Evolutionary conservation across 2,329 filamentous ascomycete genomes (phyloP), one percentile per base, ranked within the genome.

Genomic region (Furcasterigmium furcatum): DNA sequence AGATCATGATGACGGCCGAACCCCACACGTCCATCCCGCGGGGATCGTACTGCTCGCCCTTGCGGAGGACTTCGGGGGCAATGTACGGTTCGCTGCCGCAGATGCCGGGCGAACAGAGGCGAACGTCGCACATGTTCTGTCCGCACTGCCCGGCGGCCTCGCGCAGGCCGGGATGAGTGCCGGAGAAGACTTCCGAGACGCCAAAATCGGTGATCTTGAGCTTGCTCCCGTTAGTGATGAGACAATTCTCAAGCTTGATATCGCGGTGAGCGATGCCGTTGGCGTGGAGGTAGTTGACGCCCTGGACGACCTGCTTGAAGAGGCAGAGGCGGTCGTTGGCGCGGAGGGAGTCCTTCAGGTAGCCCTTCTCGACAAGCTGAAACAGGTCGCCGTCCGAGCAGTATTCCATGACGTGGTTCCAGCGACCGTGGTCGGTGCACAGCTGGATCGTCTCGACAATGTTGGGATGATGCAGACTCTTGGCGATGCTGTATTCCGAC

Each of bases 401-500:
- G 63, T 88, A 95, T 62, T 96, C 89, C 91, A 96, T 96, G 46
- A 95, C 88, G 62, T 95, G 88, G 62, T 90, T 91, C 87, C 88
- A 95, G 32, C 85, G 82, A 25, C 80, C 82, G 54, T 84, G 79
- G 54, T 91, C 78, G 13, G 79, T 82, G 68, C 89, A 94, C 6
- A 95, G 74, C 24, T 85, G 81, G 45, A 91, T 70, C 0, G 88
- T 91, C 64, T 89, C 80, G 52, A 95, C 87, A 55, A 95, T 88
- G 63, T 95, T 95, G 42, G 90, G 88, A 61, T 95, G 90, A 57
- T 90, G 81, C 49, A 91, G 69, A 53, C 87, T 89, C 71, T 91
- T 91, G 49, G 88, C 88, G 53, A 95, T 91, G 63, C 84, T 89
- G 68, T 84, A 96, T 62, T 96, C 91, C 2, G 88, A 91, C 65